These are phyloP conservation scores for Claviceps pazoutovae DNA, from an alignment of 2,329 filamentous ascomycete species.

Conservation along the genomic window DNA sequence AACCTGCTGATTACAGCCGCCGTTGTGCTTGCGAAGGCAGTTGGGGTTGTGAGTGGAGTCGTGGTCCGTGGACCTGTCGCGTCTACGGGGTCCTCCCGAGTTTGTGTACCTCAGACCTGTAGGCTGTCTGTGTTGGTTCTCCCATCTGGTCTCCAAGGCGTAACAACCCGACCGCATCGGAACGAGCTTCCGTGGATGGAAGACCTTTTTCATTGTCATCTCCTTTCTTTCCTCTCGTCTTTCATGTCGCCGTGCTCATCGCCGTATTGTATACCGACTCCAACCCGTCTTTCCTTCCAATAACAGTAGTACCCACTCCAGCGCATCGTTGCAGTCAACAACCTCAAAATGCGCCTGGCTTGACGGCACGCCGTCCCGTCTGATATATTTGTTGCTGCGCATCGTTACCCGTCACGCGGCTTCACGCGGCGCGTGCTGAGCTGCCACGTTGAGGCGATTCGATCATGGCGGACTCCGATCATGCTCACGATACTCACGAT, in stretches of 20 bases:
- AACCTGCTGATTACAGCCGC: too few relatives aligned
- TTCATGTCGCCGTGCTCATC: not conserved
- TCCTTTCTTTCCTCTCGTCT: not conserved
- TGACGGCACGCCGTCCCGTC: slow-evolving; percentile 15
- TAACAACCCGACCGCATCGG: too few relatives aligned
- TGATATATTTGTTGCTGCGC: slow-evolving; percentile 4
- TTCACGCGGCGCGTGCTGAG: slow-evolving; percentile 14
- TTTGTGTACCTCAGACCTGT: too few relatives aligned
- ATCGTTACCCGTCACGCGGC: slow-evolving; percentile 13
- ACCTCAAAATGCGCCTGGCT: slow-evolving; percentile 23
- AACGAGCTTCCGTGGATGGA: too few relatives aligned
- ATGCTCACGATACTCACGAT: not conserved
- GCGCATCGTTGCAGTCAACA: not conserved
- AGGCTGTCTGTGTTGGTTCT: too few relatives aligned
- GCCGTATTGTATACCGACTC: not conserved
- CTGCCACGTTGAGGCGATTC: not conserved
- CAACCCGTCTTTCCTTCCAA: not conserved
- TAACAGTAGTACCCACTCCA: not conserved
- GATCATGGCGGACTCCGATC: slow-evolving; percentile 1
- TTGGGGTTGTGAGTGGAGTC: too few relatives aligned
- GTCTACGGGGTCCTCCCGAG: too few relatives aligned
- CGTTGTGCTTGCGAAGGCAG: too few relatives aligned
- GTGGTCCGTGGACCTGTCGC: too few relatives aligned
- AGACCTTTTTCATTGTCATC: too few relatives aligned
- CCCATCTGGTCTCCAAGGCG: too few relatives aligned